These are phyloP conservation scores for Brettanomyces bruxellensis DNA, from an alignment of 805 yeast genomes.

Conservation along the genomic window DNA sequence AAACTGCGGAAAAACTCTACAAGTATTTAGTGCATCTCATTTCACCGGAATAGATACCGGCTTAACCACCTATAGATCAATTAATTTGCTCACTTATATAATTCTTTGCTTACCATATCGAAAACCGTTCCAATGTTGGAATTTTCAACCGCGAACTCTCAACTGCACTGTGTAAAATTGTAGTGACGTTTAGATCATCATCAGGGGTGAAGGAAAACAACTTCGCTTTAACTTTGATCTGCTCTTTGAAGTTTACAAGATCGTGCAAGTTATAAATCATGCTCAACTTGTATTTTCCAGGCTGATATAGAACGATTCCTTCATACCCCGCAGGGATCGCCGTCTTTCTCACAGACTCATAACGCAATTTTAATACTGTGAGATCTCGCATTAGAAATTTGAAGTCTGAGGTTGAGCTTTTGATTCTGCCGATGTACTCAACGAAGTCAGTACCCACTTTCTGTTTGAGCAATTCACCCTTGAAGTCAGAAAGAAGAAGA, in stretches of 20 bases:
- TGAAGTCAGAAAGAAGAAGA: too few species aligned
- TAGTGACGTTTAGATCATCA: not conserved
- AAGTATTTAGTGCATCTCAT: too few species aligned
- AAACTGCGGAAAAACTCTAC: too few species aligned
- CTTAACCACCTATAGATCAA: too few species aligned
- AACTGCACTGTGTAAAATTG: not conserved
- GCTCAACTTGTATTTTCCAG: slow-evolving; percentile 6
- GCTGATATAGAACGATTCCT: not conserved
- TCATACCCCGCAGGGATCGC: not conserved
- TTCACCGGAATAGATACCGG: too few species aligned
- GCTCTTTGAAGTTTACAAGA: slow-evolving; percentile 4
- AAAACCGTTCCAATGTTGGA: not conserved
- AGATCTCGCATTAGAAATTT: slow-evolving; percentile 6
- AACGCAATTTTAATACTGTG: slow-evolving; percentile 3
- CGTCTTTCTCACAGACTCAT: not conserved
- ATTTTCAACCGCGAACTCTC: not conserved
- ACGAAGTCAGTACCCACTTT: too few species aligned
- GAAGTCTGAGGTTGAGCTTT: slow-evolving; percentile 3
- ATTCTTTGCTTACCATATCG: too few species aligned
- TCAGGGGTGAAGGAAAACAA: not conserved
- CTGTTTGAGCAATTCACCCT: slow-evolving; percentile 3
- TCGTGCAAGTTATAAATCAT: slow-evolving; percentile 4
- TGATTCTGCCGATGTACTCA: slow-evolving; percentile 3
- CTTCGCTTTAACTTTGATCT: slow-evolving; percentile 2
- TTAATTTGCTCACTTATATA: too few species aligned